phyloP scores from a whole-genome alignment of 345 rosid species.

The Alliaria petiolata region DNA sequence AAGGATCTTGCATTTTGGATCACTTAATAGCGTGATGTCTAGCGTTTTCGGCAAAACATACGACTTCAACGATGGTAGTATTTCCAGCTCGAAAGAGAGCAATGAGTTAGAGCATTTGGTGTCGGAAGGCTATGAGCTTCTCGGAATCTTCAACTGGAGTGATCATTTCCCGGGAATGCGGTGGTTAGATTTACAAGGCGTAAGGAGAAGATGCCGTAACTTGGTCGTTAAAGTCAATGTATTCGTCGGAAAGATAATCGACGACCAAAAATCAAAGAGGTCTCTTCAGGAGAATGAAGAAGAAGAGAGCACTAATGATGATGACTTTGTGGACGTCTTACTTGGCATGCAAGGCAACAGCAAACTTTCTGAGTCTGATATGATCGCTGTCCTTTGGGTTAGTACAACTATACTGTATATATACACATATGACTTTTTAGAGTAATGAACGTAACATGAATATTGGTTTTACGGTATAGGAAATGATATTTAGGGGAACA shows the following conservation, averaged over 20 bases:
- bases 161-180: constrained; percentile 61
- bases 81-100: constrained; percentile 14
- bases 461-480: constrained; percentile 33
- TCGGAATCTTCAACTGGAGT: constrained; percentile 78
- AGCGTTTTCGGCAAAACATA: constrained; percentile 48
- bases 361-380: constrained; percentile 42
- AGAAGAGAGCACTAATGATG: background rate
- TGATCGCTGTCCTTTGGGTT: constrained; percentile 60
- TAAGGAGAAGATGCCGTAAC: constrained; percentile 39
- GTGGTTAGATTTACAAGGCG: constrained; percentile 44
- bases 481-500: constrained; percentile 88
- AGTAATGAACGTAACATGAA: background rate
- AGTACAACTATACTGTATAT: background rate
- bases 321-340: constrained; percentile 50
- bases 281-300: constrained; percentile 6
- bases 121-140: constrained; percentile 46
- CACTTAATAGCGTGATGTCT: constrained; percentile 49
- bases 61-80: constrained; percentile 22
- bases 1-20: constrained; percentile 41
- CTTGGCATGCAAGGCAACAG: constrained; percentile 44
- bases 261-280: constrained; percentile 47
- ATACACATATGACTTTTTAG: background rate
- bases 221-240: constrained; percentile 45
- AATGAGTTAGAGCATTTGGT: constrained; percentile 41
- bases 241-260: constrained; percentile 56